Base-by-base conservation (phyloP, 2,329 filamentous ascomycete genomes). In the Drechslerella coelobrocha region DNA sequence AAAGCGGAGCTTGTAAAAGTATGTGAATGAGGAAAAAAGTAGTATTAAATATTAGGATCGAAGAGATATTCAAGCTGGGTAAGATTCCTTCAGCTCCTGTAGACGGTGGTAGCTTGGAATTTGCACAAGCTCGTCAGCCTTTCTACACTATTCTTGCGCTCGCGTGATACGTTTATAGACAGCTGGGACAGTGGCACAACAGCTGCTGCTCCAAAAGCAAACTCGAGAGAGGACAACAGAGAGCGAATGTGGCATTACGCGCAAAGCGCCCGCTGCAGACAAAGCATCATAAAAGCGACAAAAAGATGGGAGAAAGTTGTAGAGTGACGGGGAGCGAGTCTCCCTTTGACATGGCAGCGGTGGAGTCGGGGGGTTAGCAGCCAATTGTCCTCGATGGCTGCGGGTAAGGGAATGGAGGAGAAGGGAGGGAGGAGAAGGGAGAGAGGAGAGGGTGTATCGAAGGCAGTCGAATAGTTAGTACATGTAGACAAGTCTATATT, bases 121-220 rank as follows among this genome's bases (percentile, higher is more conserved):
- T 69, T 45, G 65, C 65, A 69, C 65, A 69, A 69, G 65, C 65
- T 61, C 26, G 55, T 37, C 17, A 19, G 52, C 26, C 34, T 50
- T 26, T 39, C 45, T 21, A 37, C 34, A 19, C 53, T 34, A 43
- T 48, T 39, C 12, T n/a, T n/a, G 12, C 17, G 34, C 34, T 4
- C 34, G 34, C 17, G 34, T 39, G 34, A 14, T 39, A 6, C 12
- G 4, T 10, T 2, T 3, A 5, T 10, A n/a, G 34, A 61, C 34
- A 55, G 63, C 56, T 68, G 63, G 59, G 29, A 62, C 47, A 43
- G 34, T 29, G 21, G 34, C 57, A 69, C 65, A 55, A 69, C 65
- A 69, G 57, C 65, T 62, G 27, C 54, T 10, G 34, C 17, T 14
- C 3, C 5, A 39, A 39, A 5, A n/a, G 6, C 34, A 39, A 39